Evolutionary conservation across 1,139 yeast species (phyloP), one percentile per base, ranked within the genome.

Genomic region (Sugiyamaella japonica): DNA sequence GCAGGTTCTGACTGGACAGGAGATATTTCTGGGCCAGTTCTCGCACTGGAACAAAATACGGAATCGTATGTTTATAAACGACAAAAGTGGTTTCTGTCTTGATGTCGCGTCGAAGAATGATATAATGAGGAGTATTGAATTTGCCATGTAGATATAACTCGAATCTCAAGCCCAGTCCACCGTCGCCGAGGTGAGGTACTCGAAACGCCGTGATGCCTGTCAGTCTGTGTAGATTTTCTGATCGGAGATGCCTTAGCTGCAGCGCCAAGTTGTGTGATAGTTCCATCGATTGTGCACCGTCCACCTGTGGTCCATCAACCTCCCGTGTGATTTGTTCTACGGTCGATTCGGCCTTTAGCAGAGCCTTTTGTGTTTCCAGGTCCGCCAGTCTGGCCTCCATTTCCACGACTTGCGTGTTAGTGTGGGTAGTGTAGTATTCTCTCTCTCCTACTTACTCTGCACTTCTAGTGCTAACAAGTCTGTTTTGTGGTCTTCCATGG

Each of bases 151-250:
- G 38, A 38, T 57, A 61, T 47, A 60, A 48, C 48, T 65, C 68
- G 41, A 65, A 55, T 17, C 68, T 57, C 15, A 65, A 48, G 6
- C 67, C 68, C 17, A 65, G 56, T 13, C 65, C 63, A 20, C 53
- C 58, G 9, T 55, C 55, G 8, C 49, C 47, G 2, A 53, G 39
- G 38, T 48, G 49, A 1, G 55, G 55, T 15, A 64, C 56, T 12
- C 54, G 56, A 48, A 64, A 65, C 23, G 61, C 63, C 7, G 68
- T 64, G 15, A 60, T 55, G 2, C 68, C 68, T 1, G 64, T 60
- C 12, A 65, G 55, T 37, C 68, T 52, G 42, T 59, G 58, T 16
- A 63, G 34, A 32, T 62, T 63, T 40, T 63, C 66, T 36, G 29
- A 20, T n/a, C 57, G 59, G 12, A 63, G 53, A 17, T 53, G 25